Percentiles rank a stretch among this genome's conserved stretches.
These are phyloP conservation scores for Rhizopogon salebrosus DNA, from an alignment of 768 basidiomycete genomes.

Conservation along the genomic window DNA sequence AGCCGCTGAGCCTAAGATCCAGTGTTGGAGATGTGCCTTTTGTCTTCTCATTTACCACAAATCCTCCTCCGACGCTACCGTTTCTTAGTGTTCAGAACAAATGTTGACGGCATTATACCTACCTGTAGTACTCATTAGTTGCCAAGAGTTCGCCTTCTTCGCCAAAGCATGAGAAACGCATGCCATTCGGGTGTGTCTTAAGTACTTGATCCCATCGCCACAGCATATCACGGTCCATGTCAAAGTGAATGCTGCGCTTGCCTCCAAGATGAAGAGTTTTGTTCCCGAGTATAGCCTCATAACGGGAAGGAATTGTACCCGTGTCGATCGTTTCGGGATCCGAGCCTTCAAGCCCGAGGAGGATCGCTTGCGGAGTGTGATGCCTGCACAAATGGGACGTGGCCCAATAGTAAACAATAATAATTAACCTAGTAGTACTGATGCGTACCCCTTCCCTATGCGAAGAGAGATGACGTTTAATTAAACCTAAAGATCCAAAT, in stretches of 20 bases:
- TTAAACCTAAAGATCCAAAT: background rate
- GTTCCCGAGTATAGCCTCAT: slow-evolving; percentile 58
- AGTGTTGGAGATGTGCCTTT: slow-evolving; percentile 45
- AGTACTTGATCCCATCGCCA: slow-evolving; percentile 91
- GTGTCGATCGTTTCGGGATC: slow-evolving; percentile 94
- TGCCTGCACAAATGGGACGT: slow-evolving; percentile 42
- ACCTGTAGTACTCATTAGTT: slow-evolving; percentile 91
- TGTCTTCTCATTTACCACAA: slow-evolving; percentile 93
- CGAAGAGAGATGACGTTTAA: slow-evolving; percentile 6
- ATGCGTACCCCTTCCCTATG: slow-evolving; percentile 69
- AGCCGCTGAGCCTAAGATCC: background rate
- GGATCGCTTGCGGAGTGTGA: slow-evolving; percentile 82
- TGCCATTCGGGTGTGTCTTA: slow-evolving; percentile 87
- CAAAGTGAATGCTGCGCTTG: slow-evolving; percentile 71
- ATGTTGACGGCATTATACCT: background rate
- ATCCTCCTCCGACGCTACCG: slow-evolving; percentile 81
- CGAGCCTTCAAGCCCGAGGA: slow-evolving; percentile 80
- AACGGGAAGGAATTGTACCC: slow-evolving; percentile 74
- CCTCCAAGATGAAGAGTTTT: slow-evolving; percentile 71
- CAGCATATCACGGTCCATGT: slow-evolving; percentile 88
- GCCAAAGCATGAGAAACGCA: slow-evolving; percentile 85
- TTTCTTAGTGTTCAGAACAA: background rate
- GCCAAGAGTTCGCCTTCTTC: slow-evolving; percentile 82
- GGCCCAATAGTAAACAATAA: background rate
- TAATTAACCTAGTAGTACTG: slow-evolving; percentile 5